phyloP scores from a whole-genome alignment of 78 protist genomes.

The Corallochytrium limacisporum region DNA sequence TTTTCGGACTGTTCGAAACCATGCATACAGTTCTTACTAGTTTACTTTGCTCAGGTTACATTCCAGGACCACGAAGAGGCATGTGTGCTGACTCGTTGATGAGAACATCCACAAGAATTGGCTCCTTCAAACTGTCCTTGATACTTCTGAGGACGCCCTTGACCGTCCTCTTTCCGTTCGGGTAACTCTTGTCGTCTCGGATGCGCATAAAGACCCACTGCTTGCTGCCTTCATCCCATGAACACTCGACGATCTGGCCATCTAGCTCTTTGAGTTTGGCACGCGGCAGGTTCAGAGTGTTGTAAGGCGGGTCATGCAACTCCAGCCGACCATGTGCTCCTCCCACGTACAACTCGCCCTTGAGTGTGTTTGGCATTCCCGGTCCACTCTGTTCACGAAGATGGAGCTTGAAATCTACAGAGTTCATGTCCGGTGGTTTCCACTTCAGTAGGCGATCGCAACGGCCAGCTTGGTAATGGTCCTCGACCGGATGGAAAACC shows the following conservation, averaged over 20 bases:
- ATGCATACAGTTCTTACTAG: too few relatives aligned
- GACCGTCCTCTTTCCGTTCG: conserved; percentile 3
- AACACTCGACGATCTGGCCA: background rate
- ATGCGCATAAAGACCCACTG: conserved; percentile 7
- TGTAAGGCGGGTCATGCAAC: background rate
- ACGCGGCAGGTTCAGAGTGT: background rate
- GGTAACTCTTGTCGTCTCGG: conserved; percentile 13
- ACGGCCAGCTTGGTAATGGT: background rate
- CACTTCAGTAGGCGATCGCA: background rate
- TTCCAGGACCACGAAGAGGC: too few relatives aligned
- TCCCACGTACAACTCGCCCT: background rate
- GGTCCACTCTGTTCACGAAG: background rate
- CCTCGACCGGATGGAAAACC: background rate
- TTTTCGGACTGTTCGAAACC: too few relatives aligned
- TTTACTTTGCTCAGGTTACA: too few relatives aligned
- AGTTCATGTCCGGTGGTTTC: background rate
- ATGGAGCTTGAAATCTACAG: background rate
- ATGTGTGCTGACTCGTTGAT: too few relatives aligned
- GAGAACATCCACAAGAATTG: too few relatives aligned
- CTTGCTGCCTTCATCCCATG: conserved; percentile 5
- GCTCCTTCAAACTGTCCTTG: too few relatives aligned
- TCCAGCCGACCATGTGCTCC: background rate
- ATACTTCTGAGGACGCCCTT: conserved; percentile 3
- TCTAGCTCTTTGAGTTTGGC: background rate
- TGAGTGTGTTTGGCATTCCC: background rate